Evolutionary conservation across 2,329 filamentous ascomycete genomes (phyloP), one percentile per base, ranked within the genome.

Genomic region (Trichoderma oligosporum): DNA sequence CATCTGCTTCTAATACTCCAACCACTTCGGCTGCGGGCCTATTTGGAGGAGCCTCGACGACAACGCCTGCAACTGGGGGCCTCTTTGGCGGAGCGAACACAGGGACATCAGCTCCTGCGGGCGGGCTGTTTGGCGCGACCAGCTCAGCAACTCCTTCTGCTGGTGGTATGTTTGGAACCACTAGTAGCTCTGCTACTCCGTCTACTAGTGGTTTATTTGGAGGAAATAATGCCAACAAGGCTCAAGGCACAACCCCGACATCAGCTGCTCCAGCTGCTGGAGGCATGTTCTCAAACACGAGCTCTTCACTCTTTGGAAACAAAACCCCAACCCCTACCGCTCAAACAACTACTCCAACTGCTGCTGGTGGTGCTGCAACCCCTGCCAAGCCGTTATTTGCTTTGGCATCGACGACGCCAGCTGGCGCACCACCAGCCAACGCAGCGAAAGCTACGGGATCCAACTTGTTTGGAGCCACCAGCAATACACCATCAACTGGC

Each of bases 361-460:
- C 64, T 24, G 56, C 64, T 14, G 48, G 63, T 9, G 48, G 62
- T 67, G 62, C 74, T 20, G 67, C 71, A 18, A 73, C 74, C 48
- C 68, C 72, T 22, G 70, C 71, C n/a, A 82, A 82, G 67, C 75
- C 78, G 14, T 59, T 73, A 53, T 76, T 81, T 56, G 63, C 68
- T n/a, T 64, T 81, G 31, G 71, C 73, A 54, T 82, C 80, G 16
- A 82, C 80, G 2, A 82, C 81, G 33, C 80, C 81, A 14, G 80
- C 80, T 20, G 81, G 81, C 33, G 75, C 77, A n/a, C 81, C 81
- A 56, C 79, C 80, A 0, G 65, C 72, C 4, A 73, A 71, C 54
- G 61, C 66, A 20, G 62, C 68, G n/a, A 69, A 70, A 57, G 61
- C 69, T 53, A 60, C 63, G 25, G 35, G 56, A 16, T 35, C 51